Conservation (phyloP, 352 stramenopile species). For the Phytophthora tentaculata region DNA sequence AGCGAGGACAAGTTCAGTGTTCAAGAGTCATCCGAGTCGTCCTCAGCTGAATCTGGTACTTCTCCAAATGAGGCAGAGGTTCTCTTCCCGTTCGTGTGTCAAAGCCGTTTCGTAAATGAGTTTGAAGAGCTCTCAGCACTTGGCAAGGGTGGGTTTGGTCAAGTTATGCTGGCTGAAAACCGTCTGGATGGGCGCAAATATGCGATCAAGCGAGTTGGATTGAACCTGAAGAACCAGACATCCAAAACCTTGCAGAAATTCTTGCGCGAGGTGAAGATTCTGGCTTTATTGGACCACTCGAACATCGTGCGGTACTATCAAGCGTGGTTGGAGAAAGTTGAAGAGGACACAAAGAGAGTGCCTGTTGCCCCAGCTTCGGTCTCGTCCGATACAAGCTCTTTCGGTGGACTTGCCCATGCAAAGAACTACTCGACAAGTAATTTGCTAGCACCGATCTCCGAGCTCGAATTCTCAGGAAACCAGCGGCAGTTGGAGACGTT, state of each 20-base stretch:
- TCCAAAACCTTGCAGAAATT: conserved; percentile 94
- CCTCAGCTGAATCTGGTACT: conserved; percentile 50
- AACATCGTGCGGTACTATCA: conserved; percentile 95
- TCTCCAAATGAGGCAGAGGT: conserved; percentile 62
- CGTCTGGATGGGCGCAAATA: conserved; percentile 93
- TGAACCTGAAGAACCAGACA: conserved; percentile 86
- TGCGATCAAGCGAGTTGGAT: conserved; percentile 92
- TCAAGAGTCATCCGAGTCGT: conserved; percentile 51
- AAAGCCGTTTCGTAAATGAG: conserved; percentile 85
- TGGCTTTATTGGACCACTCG: conserved; percentile 91
- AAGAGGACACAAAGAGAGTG: conserved; percentile 42
- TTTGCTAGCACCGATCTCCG: conserved; percentile 68
- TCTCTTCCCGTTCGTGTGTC: conserved; percentile 86
- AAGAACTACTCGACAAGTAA: conserved; percentile 81
- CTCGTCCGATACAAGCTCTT: conserved; percentile 43
- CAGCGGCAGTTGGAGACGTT: conserved; percentile 47
- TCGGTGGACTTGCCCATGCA: conserved; percentile 32
- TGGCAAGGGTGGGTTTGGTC: conserved; percentile 93
- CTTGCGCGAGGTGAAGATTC: conserved; percentile 93
- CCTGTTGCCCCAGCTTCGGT: conserved; percentile 23
- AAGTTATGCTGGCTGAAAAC: conserved; percentile 95
- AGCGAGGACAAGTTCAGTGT: conserved; percentile 31
- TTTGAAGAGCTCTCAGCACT: conserved; percentile 89
- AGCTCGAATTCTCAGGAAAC: conserved; percentile 71
- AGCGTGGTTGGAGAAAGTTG: conserved; percentile 90